Base-by-base conservation (phyloP, 306 rosid species). In the Trifolium dubium region DNA sequence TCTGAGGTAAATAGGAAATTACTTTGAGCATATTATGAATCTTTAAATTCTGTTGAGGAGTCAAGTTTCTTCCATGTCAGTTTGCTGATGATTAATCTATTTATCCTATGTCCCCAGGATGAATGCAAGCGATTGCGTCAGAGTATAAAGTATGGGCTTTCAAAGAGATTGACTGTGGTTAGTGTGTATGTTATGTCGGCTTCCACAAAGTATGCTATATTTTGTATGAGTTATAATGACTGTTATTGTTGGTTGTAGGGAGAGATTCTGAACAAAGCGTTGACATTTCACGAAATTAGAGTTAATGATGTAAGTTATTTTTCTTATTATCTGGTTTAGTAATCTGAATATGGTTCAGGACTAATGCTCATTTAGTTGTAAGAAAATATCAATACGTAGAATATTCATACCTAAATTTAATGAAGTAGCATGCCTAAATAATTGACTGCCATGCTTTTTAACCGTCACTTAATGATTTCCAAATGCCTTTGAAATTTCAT, bases 71-170 rank as follows among this genome's bases (percentile, higher is more conserved):
- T 37, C 40, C 5, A 3, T 56, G 13, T 18, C 39, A 44, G 30
- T 59, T 75, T 54, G 49, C 67, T 40, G 41, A 75, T 62, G 71
- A 10, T 75, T 80, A 81, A 77, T 81, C 51, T 84, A 62, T 79
- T 72, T 34, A 29, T 71, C 70, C 18, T 78, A 29, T 80, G 54
- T 75, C 43, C 87, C 43, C 87, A 94, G 99, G 97, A 90, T 75
- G 99, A 94, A 80, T 92, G 99, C 83, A 83, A 83, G 79, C 89
- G 88, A 9, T 82, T 94, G 75, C 88, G 86, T 28, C 90, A 84
- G 83, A 89, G 96, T 72, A 87, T 92, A 77, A 85, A 78, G 76
- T 87, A 81, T 80, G 98, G 99, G 69, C 89, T 94, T 62, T 84
- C 85, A 79, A 88, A 87, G 82, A 86, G 83, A 67, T 84, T 88